A percentile compares a stretch with the other conserved stretches of the same genome.
Conservation (phyloP, 176 grass and related monocot genomes). For the Avena sativa region DNA sequence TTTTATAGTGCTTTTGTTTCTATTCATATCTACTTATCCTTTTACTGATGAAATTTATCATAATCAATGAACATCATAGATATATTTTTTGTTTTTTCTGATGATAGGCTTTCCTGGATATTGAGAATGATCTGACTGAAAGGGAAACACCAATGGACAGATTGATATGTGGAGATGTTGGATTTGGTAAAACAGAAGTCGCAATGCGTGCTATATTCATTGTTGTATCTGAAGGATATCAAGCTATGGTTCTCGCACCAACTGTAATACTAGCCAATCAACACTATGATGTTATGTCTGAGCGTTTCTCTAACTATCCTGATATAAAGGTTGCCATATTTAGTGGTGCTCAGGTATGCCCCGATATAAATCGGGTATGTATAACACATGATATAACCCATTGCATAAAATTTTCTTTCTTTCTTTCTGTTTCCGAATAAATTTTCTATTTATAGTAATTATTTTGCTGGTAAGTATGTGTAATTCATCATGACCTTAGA, state of each 20-base stretch:
- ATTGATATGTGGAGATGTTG: constrained; percentile 98
- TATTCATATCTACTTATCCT: not conserved
- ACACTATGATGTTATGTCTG: constrained; percentile 88
- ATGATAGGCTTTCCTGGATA: constrained; percentile 93
- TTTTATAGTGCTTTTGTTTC: not conserved
- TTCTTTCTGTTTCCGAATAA: not conserved
- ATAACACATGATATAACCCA: constrained; percentile 9
- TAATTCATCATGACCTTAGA: constrained; percentile 21
- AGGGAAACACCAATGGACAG: constrained; percentile 98
- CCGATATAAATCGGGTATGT: constrained; percentile 15
- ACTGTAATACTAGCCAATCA: constrained; percentile 91
- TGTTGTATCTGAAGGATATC: constrained; percentile 80
- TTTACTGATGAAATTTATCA: constrained; percentile 21
- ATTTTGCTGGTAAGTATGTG: not conserved
- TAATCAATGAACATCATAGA: not conserved
- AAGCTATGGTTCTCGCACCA: constrained; percentile 96
- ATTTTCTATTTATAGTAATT: constrained; percentile 7
- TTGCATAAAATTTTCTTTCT: constrained; percentile 2
- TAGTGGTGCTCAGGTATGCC: constrained; percentile 83
- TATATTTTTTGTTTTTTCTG: constrained; percentile 33
- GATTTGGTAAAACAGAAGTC: constrained; percentile 98
- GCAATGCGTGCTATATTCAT: constrained; percentile 89
- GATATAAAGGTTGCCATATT: constrained; percentile 83
- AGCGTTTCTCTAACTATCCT: constrained; percentile 84
- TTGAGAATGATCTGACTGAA: constrained; percentile 92